Evolutionary conservation across 1,139 yeast genomes (phyloP).

Genomic region (Sugiyamaella castrensis): DNA sequence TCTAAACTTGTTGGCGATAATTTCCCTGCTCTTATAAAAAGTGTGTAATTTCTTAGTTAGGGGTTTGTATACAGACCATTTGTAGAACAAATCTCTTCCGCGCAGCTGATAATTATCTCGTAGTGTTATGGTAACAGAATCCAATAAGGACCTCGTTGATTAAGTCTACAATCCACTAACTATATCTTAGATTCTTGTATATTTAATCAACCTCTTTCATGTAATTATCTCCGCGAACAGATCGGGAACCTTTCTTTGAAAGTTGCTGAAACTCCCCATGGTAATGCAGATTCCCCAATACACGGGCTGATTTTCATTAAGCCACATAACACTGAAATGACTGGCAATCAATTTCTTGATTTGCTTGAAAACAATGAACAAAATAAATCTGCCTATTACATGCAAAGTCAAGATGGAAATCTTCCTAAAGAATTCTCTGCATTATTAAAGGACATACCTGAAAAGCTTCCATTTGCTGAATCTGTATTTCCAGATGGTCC

Average conservation of each 20-base stretch:
- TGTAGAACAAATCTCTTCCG: not conserved
- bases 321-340: constrained; percentile 32
- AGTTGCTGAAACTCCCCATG: constrained; percentile 41
- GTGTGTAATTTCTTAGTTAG: constrained; percentile 1
- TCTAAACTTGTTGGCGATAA: constrained; percentile 23
- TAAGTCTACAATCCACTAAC: not conserved
- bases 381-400: constrained; percentile 30
- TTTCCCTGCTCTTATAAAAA: constrained; percentile 25
- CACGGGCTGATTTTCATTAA: constrained; percentile 34
- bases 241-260: constrained; percentile 23
- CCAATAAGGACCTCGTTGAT: constrained; percentile 2
- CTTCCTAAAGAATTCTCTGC: constrained; percentile 30
- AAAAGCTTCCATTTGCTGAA: constrained; percentile 28
- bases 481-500: constrained; percentile 33
- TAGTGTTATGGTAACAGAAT: not conserved
- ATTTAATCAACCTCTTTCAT: constrained; percentile 17
- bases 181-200: constrained; percentile 2
- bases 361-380: constrained; percentile 11
- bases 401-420: constrained; percentile 42
- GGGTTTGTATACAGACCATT: not conserved
- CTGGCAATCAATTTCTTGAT: constrained; percentile 30
- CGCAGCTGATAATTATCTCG: constrained; percentile 4
- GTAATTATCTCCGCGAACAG: constrained; percentile 18
- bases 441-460: constrained; percentile 25
- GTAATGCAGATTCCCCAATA: constrained; percentile 42